Conservation (phyloP, 139 green algal species). For the Chlorella vulgaris region DNA sequence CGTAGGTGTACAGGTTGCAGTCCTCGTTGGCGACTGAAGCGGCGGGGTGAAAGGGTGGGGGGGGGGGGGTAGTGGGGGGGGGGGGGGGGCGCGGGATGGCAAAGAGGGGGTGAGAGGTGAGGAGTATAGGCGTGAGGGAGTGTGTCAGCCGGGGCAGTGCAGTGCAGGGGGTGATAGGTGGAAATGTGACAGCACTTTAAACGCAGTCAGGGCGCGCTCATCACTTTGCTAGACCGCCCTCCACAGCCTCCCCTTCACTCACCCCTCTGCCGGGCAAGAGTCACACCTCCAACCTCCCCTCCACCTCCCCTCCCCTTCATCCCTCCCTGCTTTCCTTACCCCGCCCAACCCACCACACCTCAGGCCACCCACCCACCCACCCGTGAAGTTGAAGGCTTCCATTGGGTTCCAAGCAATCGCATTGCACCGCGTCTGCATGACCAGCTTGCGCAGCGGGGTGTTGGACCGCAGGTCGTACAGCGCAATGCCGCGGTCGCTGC, state of each 20-base stretch:
- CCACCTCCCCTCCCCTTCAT: too few species aligned
- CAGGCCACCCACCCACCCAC: neutral
- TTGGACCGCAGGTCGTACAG: conserved; percentile 93
- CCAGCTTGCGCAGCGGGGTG: conserved; percentile 90
- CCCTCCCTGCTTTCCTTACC: too few species aligned
- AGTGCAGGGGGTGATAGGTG: too few species aligned
- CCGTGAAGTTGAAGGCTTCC: conserved; percentile 98
- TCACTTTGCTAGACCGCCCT: too few species aligned
- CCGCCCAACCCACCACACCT: too few species aligned
- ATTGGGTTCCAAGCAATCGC: conserved; percentile 96
- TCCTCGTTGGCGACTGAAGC: conserved; percentile 89
- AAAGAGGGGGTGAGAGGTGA: neutral
- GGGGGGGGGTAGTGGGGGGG: neutral
- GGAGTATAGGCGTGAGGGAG: too few species aligned
- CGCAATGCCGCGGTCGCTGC: conserved; percentile 89
- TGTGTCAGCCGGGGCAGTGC: too few species aligned
- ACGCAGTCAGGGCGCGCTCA: too few species aligned
- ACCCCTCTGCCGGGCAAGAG: too few species aligned
- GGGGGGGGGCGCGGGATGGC: neutral
- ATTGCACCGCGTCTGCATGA: conserved; percentile 81
- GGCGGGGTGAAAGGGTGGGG: neutral
- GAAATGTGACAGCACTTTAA: too few species aligned
- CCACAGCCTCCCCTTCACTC: too few species aligned
- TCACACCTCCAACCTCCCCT: too few species aligned
- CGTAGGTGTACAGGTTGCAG: conserved; percentile 95